phyloP scores from a whole-genome alignment of 83 land plant species.

The Thuja plicata region DNA sequence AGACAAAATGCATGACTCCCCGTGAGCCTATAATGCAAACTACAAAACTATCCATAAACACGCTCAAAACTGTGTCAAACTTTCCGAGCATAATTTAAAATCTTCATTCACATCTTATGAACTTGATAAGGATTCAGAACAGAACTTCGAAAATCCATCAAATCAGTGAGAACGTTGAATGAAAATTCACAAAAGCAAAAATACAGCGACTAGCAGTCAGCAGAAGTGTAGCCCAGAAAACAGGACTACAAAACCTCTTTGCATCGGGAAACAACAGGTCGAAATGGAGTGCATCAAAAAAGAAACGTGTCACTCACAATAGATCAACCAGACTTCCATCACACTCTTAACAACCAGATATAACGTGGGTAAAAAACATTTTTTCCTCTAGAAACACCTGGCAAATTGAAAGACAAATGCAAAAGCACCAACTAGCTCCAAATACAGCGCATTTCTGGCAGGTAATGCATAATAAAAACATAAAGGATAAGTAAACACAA shows the following conservation, averaged over 20 bases:
- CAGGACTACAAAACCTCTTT: neutral
- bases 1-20: too few species aligned
- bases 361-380: neutral
- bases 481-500: neutral
- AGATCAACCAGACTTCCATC: neutral
- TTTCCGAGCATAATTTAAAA: too few species aligned
- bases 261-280: neutral
- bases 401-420: neutral
- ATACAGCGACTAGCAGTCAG: neutral
- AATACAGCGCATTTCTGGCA: neutral
- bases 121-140: too few species aligned
- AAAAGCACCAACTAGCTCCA: neutral
- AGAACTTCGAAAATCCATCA: too few species aligned
- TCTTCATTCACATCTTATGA: too few species aligned
- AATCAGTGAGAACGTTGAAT: too few species aligned
- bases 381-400: neutral
- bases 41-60: too few species aligned
- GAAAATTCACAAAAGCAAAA: too few species aligned
- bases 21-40: too few species aligned
- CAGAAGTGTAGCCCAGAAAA: neutral
- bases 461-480: neutral
- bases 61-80: too few species aligned
- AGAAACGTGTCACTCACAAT: neutral
- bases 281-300: neutral
- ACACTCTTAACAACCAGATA: neutral